phyloP scores from a whole-genome alignment of 805 yeast species.

The Cyberlindnera lachancei region DNA sequence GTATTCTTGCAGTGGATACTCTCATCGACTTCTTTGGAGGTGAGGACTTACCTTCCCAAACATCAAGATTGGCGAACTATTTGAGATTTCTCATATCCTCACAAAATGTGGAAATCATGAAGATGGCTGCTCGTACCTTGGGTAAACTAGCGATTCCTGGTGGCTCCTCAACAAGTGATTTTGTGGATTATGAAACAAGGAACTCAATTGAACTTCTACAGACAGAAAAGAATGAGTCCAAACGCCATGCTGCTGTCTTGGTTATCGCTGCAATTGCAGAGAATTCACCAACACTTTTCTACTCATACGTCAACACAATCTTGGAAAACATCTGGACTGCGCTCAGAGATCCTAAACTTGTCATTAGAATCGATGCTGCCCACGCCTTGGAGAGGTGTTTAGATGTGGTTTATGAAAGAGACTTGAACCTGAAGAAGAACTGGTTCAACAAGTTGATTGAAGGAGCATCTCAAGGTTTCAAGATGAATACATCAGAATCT shows the following conservation, averaged over 20 bases:
- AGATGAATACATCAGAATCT: slow-evolving; percentile 48
- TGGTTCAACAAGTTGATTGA: slow-evolving; percentile 71
- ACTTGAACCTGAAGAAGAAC: slow-evolving; percentile 54
- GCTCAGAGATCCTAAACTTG: slow-evolving; percentile 66
- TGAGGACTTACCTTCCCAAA: slow-evolving; percentile 80
- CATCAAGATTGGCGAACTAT: slow-evolving; percentile 87
- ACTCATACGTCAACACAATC: slow-evolving; percentile 69
- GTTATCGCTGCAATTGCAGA: slow-evolving; percentile 77
- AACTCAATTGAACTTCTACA: slow-evolving; percentile 87
- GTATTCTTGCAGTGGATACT: slow-evolving; percentile 84
- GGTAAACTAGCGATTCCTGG: slow-evolving; percentile 89
- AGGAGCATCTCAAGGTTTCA: slow-evolving; percentile 58
- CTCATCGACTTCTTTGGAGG: slow-evolving; percentile 80
- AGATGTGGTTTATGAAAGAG: slow-evolving; percentile 73
- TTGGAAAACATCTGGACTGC: slow-evolving; percentile 85
- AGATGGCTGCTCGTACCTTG: slow-evolving; percentile 75
- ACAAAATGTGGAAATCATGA: slow-evolving; percentile 78
- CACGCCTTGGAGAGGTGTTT: slow-evolving; percentile 71
- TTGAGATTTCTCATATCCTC: slow-evolving; percentile 73
- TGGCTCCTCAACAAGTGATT: slow-evolving; percentile 81
- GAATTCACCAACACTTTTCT: slow-evolving; percentile 78
- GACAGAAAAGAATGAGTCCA: slow-evolving; percentile 75
- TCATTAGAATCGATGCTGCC: slow-evolving; percentile 80
- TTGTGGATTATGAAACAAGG: slow-evolving; percentile 88
- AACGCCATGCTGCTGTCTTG: slow-evolving; percentile 87